Evolutionary conservation across 2,329 filamentous ascomycete genomes (phyloP), one percentile per base, ranked within the genome.

Genomic region (Neonectria coccinea): DNA sequence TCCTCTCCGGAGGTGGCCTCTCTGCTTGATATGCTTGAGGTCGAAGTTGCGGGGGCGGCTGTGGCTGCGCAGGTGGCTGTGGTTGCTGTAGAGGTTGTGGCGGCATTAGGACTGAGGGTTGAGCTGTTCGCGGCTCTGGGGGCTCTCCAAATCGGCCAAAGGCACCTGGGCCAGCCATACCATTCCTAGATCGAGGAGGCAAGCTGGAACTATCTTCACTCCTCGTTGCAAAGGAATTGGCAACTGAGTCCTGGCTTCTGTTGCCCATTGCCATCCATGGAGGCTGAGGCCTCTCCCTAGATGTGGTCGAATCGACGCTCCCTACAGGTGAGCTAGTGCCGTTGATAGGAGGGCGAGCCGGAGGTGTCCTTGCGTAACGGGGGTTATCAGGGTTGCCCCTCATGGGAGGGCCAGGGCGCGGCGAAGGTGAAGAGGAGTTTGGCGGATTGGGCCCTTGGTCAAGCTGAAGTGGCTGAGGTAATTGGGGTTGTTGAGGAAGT

Each of bases 1-100:
- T 89, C 66, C 90, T 83, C 70, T 91, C 89, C 0, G 90, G 90
- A 1, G 87, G 83, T 36, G 81, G 82, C 22, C 85, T 79, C 39
- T 84, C 83, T 8, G 66, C 55, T 44, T 73, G 75, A 66, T 62
- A 51, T 10, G 74, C 71, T 25, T 73, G 65, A 41, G 74, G 75
- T n/a, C 73, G 70, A 47, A 69, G 64, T 67, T 69, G 62, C 14
- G 76, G 72, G 16, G 75, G 68, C 33, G 74, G 74, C n/a, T 73
- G 73, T 31, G 70, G 67, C 44, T 71, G 71, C 10, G 58, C 54
- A 29, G 56, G 74, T 60, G 58, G 75, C 56, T 57, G 70, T 67
- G 58, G 75, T 56, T 57, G 70, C 62, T 65, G 74, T 33, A 33
- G 48, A 63, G 64, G 68, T 56, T 70, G 67, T 14, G 70, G 71